Percentiles rank a stretch among this genome's conserved stretches.
phyloP scores from a whole-genome alignment of 345 rosid species.

The Moricandia arvensis region DNA sequence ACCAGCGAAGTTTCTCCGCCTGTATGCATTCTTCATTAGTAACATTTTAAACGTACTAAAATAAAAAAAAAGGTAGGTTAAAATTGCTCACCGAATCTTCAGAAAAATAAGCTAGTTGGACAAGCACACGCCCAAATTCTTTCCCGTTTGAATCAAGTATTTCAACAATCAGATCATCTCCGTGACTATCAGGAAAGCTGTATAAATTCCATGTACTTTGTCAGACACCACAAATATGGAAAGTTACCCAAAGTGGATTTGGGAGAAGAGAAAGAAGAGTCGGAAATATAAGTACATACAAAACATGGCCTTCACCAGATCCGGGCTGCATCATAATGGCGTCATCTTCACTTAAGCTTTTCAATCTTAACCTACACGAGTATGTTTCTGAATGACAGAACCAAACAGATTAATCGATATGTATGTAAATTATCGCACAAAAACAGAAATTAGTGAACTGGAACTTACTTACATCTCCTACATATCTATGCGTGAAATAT shows the following conservation, averaged over 20 bases:
- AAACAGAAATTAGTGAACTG: background rate
- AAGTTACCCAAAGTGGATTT: slow-evolving; percentile 5
- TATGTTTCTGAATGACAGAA: slow-evolving; percentile 60
- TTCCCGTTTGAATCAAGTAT: slow-evolving; percentile 84
- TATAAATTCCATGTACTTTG: slow-evolving; percentile 29
- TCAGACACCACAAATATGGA: slow-evolving; percentile 23
- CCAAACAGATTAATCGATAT: slow-evolving; percentile 2
- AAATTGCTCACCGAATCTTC: slow-evolving; percentile 62
- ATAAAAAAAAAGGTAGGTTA: background rate
- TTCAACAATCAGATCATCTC: slow-evolving; percentile 92
- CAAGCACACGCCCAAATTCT: slow-evolving; percentile 84
- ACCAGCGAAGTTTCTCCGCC: slow-evolving; percentile 92
- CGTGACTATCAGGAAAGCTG: slow-evolving; percentile 96
- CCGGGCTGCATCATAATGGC: slow-evolving; percentile 83
- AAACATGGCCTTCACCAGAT: slow-evolving; percentile 90
- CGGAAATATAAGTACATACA: slow-evolving; percentile 54
- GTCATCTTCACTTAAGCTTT: slow-evolving; percentile 82
- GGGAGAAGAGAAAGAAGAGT: slow-evolving; percentile 15
- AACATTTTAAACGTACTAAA: slow-evolving; percentile 19
- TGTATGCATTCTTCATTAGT: slow-evolving; percentile 46
- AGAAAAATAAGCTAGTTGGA: slow-evolving; percentile 73
- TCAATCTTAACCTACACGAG: slow-evolving; percentile 72
- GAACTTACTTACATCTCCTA: too few relatives aligned
- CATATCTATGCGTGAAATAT: background rate
- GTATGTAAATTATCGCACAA: background rate